Evolutionary conservation across 106 monocot species (phyloP).

Genomic region (Dioscorea zingiberensis): DNA sequence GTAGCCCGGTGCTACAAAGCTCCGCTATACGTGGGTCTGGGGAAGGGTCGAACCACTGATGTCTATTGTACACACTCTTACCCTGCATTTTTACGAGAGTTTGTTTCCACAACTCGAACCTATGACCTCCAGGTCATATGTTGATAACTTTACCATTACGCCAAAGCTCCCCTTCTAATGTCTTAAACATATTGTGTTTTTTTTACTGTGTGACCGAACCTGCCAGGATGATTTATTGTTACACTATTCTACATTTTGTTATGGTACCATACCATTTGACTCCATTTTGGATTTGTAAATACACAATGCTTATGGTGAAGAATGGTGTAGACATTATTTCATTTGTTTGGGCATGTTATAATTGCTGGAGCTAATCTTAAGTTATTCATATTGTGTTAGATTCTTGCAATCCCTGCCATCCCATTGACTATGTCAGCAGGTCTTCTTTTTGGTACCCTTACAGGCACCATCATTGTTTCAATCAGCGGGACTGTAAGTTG

Average conservation of each 20-base stretch:
- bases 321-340: background rate
- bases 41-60: too few species aligned
- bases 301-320: background rate
- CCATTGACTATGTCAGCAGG: slow-evolving; percentile 98
- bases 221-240: background rate
- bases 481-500: slow-evolving; percentile 87
- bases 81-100: too few species aligned
- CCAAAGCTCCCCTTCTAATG: too few species aligned
- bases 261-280: background rate
- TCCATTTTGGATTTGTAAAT: background rate
- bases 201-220: too few species aligned
- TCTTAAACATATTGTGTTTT: too few species aligned
- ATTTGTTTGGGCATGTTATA: background rate
- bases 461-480: slow-evolving; percentile 91
- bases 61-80: too few species aligned
- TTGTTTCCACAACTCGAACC: too few species aligned
- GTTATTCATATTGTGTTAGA: slow-evolving; percentile 25
- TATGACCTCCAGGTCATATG: too few species aligned
- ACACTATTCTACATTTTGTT: background rate
- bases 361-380: slow-evolving; percentile 8
- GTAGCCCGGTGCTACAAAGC: too few species aligned
- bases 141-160: too few species aligned
- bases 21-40: too few species aligned
- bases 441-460: slow-evolving; percentile 75
- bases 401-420: slow-evolving; percentile 96